These are phyloP conservation scores for Aspergillus awamori DNA, from an alignment of 2,329 filamentous ascomycete genomes.

Conservation along the genomic window DNA sequence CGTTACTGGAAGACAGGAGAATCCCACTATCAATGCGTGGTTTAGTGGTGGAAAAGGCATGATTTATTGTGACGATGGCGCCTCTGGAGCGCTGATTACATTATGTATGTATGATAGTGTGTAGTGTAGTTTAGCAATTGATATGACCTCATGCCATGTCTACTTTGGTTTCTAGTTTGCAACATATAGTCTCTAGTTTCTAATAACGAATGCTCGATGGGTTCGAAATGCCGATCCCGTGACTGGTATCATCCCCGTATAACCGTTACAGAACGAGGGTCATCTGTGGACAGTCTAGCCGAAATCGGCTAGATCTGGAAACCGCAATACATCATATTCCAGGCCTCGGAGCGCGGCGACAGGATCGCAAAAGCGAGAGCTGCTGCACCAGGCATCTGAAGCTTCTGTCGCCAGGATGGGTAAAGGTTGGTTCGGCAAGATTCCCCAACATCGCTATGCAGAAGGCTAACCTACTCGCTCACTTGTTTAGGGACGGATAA, in stretches of 20 bases:
- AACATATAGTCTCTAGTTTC: too few species aligned
- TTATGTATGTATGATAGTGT: background rate
- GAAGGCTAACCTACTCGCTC: background rate
- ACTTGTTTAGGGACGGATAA: constrained; percentile 51
- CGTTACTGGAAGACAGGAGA: constrained; percentile 12
- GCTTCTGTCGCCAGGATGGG: constrained; percentile 26
- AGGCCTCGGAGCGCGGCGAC: background rate
- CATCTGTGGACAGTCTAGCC: constrained; percentile 5
- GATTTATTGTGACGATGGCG: background rate
- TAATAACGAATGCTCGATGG: too few species aligned
- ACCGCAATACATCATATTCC: constrained; percentile 23
- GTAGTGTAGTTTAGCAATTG: background rate
- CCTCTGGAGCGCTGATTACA: background rate
- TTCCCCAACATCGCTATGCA: background rate
- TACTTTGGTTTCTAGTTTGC: too few species aligned
- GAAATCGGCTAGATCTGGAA: background rate
- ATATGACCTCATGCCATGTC: background rate
- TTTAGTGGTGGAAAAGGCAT: background rate
- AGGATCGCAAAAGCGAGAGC: background rate
- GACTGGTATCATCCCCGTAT: background rate
- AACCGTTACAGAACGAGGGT: background rate
- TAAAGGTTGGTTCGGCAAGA: constrained; percentile 27
- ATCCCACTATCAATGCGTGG: background rate
- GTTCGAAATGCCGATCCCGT: background rate
- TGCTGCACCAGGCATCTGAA: background rate